Evolutionary conservation across 2,329 filamentous ascomycete species (phyloP).

Genomic region (Fusarium sp.): DNA sequence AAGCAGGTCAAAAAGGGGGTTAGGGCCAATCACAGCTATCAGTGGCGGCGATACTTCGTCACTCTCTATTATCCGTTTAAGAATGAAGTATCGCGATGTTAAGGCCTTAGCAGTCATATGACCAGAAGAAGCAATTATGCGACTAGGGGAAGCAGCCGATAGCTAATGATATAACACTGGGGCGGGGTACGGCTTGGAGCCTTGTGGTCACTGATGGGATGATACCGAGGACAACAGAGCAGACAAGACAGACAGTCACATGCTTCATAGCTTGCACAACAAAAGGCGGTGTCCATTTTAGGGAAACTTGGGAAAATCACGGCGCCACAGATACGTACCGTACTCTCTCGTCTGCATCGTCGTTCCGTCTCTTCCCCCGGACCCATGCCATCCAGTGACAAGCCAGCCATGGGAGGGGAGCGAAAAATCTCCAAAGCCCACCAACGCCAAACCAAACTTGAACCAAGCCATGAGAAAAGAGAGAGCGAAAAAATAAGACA

Average conservation of each 20-base stretch:
- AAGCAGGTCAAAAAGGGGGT: not conserved
- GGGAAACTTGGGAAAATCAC: not conserved
- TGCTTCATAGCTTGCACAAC: constrained; percentile 16
- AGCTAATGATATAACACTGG: not conserved
- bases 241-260: constrained; percentile 31
- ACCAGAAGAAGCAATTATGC: not conserved
- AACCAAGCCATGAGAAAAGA: constrained; percentile 9
- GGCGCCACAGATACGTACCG: constrained; percentile 37
- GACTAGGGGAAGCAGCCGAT: not conserved
- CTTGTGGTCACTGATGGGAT: not conserved
- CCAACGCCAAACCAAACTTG: constrained; percentile 32
- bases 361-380: constrained; percentile 8
- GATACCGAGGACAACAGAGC: constrained; percentile 16
- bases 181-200: not conserved
- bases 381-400: not conserved
- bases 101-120: not conserved
- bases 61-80: not conserved
- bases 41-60: not conserved
- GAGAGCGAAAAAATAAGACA: constrained; percentile 17
- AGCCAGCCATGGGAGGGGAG: not conserved
- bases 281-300: constrained; percentile 34
- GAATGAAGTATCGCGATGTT: not conserved
- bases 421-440: constrained; percentile 33
- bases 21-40: not conserved
- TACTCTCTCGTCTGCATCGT: not conserved